phyloP scores from a whole-genome alignment of 1,139 yeast species.

The Kodamaea ohmeri region DNA sequence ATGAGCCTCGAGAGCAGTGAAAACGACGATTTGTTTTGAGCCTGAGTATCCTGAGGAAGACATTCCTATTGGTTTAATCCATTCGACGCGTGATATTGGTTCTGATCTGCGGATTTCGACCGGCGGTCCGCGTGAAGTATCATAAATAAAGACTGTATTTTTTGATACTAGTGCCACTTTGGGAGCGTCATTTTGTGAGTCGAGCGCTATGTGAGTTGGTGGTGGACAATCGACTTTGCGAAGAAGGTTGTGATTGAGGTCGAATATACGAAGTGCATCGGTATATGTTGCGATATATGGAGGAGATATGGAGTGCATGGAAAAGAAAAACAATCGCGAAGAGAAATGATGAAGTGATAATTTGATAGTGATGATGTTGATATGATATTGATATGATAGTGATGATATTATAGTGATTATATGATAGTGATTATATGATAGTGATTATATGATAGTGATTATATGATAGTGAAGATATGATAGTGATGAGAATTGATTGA shows the following conservation, averaged over 20 bases:
- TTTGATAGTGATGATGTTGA: too few species aligned
- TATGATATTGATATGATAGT: too few species aligned
- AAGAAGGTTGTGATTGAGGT: slow-evolving; percentile 1
- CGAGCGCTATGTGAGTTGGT: not conserved
- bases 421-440: too few species aligned
- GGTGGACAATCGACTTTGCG: not conserved
- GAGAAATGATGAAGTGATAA: too few species aligned
- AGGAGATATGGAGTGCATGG: slow-evolving; percentile 8
- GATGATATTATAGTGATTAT: too few species aligned
- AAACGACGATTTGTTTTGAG: slow-evolving; percentile 34
- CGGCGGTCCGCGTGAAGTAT: slow-evolving; percentile 21
- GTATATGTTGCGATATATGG: slow-evolving; percentile 14
- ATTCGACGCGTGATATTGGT: slow-evolving; percentile 33
- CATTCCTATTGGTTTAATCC: slow-evolving; percentile 31
- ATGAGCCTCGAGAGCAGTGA: slow-evolving; percentile 30
- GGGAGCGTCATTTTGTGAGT: not conserved
- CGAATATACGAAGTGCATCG: slow-evolving; percentile 2
- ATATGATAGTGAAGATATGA: too few species aligned
- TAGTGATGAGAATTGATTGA: too few species aligned
- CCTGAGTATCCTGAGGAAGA: slow-evolving; percentile 31
- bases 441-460: too few species aligned
- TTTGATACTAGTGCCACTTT: slow-evolving; percentile 9
- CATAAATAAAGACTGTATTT: slow-evolving; percentile 6
- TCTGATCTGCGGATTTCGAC: slow-evolving; percentile 27
- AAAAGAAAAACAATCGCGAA: too few species aligned